A percentile compares a stretch with the other conserved stretches of the same genome.
phyloP scores from a whole-genome alignment of 805 yeast genomes.

The Suhomyces kilbournensis region DNA sequence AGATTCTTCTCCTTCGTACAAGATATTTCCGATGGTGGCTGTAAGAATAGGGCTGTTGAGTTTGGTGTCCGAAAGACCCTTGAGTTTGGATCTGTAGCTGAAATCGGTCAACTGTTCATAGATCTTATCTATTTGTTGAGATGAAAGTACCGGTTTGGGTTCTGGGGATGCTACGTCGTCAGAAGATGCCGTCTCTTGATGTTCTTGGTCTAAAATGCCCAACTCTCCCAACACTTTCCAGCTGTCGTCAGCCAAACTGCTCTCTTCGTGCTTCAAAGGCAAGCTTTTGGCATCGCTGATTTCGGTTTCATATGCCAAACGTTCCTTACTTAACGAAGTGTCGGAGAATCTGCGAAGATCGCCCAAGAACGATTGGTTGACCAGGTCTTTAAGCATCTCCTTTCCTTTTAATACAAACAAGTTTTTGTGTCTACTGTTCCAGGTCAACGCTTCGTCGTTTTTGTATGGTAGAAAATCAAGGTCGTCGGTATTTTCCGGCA shows the following conservation, averaged over 20 bases:
- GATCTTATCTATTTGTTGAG: constrained; percentile 18
- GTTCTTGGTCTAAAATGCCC: constrained; percentile 11
- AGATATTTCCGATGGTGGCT: constrained; percentile 38
- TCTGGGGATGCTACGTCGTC: not conserved
- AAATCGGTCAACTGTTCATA: constrained; percentile 26
- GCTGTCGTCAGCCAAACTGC: constrained; percentile 11
- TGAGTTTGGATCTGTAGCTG: constrained; percentile 17
- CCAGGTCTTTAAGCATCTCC: not conserved
- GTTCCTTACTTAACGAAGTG: constrained; percentile 9
- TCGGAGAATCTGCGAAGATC: constrained; percentile 15
- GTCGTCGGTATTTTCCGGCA: constrained; percentile 13
- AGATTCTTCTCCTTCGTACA: constrained; percentile 20
- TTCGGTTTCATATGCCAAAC: constrained; percentile 10
- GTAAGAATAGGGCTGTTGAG: constrained; percentile 30
- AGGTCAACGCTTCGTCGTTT: constrained; percentile 30
- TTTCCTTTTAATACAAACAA: constrained; percentile 4
- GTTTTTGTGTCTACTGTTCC: constrained; percentile 25
- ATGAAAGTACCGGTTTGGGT: constrained; percentile 2
- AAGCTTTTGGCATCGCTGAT: constrained; percentile 16
- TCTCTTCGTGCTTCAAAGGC: constrained; percentile 6
- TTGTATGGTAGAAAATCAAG: constrained; percentile 22
- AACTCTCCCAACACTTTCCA: constrained; percentile 17
- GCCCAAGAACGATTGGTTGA: constrained; percentile 3
- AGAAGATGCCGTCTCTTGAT: not conserved
- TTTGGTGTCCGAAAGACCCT: constrained; percentile 18